These are phyloP conservation scores for Erucastrum elatum DNA, from an alignment of 345 rosid species.

Conservation along the genomic window DNA sequence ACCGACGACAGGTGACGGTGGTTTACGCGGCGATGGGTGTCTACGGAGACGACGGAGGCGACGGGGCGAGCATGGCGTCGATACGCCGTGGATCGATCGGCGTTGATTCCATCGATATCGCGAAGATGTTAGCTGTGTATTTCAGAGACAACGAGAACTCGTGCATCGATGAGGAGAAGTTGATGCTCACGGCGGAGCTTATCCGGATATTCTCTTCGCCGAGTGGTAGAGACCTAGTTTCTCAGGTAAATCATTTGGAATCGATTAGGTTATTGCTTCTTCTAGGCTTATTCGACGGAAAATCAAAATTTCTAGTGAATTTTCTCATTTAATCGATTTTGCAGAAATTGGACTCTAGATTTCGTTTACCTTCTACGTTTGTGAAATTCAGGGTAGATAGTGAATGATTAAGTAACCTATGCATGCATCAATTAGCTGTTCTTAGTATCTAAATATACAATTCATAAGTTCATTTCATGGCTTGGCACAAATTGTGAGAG, in stretches of 20 bases:
- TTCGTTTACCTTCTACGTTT: background rate
- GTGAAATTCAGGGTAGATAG: background rate
- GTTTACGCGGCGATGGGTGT: conserved; percentile 31
- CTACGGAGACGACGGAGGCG: conserved; percentile 38
- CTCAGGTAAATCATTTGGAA: conserved; percentile 52
- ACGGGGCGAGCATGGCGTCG: conserved; percentile 26
- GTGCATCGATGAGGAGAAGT: conserved; percentile 48
- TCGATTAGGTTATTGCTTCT: background rate
- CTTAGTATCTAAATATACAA: background rate
- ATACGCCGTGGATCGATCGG: conserved; percentile 34
- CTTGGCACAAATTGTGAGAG: background rate
- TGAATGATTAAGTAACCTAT: background rate
- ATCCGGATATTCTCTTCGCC: conserved; percentile 63
- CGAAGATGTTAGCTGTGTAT: conserved; percentile 52
- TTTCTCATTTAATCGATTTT: background rate
- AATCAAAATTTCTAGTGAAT: background rate
- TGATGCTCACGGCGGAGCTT: conserved; percentile 59
- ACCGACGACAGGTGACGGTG: conserved; percentile 1
- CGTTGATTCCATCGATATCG: conserved; percentile 42
- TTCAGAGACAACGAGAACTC: conserved; percentile 58
- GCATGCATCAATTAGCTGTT: conserved; percentile 1
- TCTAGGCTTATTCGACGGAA: background rate
- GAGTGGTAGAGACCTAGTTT: conserved; percentile 51
- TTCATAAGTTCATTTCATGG: background rate
- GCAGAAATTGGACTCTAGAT: background rate